Conservation (phyloP, 2,329 filamentous ascomycete species). For the Pseudocercospora pini-densiflorae region DNA sequence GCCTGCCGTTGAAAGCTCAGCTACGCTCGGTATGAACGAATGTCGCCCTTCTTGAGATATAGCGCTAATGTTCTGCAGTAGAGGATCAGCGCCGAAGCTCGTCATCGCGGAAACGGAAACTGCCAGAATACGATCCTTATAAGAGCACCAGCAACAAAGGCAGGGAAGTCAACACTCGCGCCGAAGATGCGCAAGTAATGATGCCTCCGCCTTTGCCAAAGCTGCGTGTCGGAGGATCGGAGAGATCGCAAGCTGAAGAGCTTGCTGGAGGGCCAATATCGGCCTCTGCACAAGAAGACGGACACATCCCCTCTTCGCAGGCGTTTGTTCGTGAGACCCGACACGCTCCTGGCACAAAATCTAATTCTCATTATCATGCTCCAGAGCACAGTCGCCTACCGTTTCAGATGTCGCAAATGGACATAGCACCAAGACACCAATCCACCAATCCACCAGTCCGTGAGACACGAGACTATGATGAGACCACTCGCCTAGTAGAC, state of each 20-base stretch:
- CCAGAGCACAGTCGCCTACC: constrained; percentile 1
- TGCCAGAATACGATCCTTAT: constrained; percentile 29
- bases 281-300: not conserved
- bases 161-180: not conserved
- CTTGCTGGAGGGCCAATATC: not conserved
- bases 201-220: constrained; percentile 15
- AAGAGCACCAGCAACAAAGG: constrained; percentile 20
- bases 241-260: not conserved
- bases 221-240: not conserved
- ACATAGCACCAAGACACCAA: not conserved
- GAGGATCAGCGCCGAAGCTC: constrained; percentile 28
- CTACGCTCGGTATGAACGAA: constrained; percentile 21
- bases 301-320: not conserved
- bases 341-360: not conserved
- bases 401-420: constrained; percentile 1
- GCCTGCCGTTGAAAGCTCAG: constrained; percentile 16
- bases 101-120: constrained; percentile 40
- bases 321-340: not conserved
- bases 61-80: constrained; percentile 15
- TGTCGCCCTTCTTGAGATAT: not conserved
- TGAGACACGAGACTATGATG: not conserved
- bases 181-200: not conserved
- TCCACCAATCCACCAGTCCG: not conserved
- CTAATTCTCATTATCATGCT: not conserved
- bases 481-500: not conserved